Evolutionary conservation across 768 basidiomycete genomes (phyloP).

Genomic region (Kwoniella dejecticola): DNA sequence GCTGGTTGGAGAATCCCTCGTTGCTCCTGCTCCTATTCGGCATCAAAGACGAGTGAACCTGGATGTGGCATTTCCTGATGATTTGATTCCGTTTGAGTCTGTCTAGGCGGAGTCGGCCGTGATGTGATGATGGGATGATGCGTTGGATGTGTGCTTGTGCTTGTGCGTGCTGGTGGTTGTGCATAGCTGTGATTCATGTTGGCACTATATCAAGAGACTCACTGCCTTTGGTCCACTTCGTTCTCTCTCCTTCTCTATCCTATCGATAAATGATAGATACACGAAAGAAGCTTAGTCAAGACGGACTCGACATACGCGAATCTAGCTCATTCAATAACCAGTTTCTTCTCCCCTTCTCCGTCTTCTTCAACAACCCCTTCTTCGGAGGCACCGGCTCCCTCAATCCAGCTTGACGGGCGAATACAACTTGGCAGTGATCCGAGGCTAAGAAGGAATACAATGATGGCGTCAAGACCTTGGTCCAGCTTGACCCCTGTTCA

Average conservation of each 20-base stretch:
- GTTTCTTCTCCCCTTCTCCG: constrained; percentile 1
- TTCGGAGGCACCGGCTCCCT: not conserved
- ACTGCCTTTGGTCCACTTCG: no score
- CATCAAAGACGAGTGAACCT: not conserved
- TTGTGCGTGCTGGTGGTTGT: no score
- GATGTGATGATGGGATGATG: not conserved
- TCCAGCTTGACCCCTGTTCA: constrained; percentile 49
- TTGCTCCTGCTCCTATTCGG: constrained; percentile 16
- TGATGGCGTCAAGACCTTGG: constrained; percentile 46
- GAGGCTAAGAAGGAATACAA: no score
- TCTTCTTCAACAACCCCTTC: not conserved
- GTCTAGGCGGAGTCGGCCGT: not conserved
- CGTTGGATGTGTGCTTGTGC: not conserved
- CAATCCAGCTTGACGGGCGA: constrained; percentile 5
- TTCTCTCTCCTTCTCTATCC: not conserved
- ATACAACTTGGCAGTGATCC: no score
- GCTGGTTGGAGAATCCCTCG: constrained; percentile 9
- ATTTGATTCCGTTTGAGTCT: constrained; percentile 25
- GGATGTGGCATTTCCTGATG: constrained; percentile 26
- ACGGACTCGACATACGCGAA: constrained; percentile 11
- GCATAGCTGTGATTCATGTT: no score
- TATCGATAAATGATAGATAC: not conserved
- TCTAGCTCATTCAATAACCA: not conserved
- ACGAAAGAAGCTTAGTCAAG: not conserved
- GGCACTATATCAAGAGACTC: no score